Percentiles rank a stretch among this genome's conserved stretches.
phyloP scores from a whole-genome alignment of 2,329 filamentous ascomycete species.

The Aspergillus tubingensis region DNA sequence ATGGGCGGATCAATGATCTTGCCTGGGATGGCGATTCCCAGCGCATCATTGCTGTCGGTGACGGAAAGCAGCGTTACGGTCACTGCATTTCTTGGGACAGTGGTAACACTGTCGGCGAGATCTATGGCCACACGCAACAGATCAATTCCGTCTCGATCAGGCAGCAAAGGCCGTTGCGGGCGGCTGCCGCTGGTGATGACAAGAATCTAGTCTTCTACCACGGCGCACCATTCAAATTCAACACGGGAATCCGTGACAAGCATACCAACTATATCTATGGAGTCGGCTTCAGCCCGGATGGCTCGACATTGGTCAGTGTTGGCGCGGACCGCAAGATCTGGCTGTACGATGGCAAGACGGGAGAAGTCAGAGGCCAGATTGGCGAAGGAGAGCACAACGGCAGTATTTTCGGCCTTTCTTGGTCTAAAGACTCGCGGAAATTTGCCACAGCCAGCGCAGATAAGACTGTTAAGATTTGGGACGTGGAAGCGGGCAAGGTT shows the following conservation, averaged over 20 bases:
- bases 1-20: slow-evolving; percentile 91
- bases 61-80: slow-evolving; percentile 90
- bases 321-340: slow-evolving; percentile 92
- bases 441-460: slow-evolving; percentile 92
- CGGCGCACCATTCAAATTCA: slow-evolving; percentile 94
- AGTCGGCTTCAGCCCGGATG: slow-evolving; percentile 87
- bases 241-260: slow-evolving; percentile 72
- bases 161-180: slow-evolving; percentile 84
- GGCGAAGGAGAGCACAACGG: slow-evolving; percentile 76
- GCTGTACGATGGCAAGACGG: slow-evolving; percentile 94
- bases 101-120: slow-evolving; percentile 93
- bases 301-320: slow-evolving; percentile 77
- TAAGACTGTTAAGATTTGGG: slow-evolving; percentile 93
- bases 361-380: slow-evolving; percentile 75
- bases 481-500: slow-evolving; percentile 74
- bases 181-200: slow-evolving; percentile 89
- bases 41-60: slow-evolving; percentile 91
- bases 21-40: slow-evolving; percentile 98
- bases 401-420: slow-evolving; percentile 89
- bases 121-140: slow-evolving; percentile 84
- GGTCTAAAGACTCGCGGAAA: slow-evolving; percentile 81
- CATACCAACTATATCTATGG: slow-evolving; percentile 90
- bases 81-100: slow-evolving; percentile 94
- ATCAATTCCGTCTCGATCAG: slow-evolving; percentile 91
- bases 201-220: slow-evolving; percentile 88